phyloP scores from a whole-genome alignment of 495 filamentous ascomycete species.

The Cercophora scortea region DNA sequence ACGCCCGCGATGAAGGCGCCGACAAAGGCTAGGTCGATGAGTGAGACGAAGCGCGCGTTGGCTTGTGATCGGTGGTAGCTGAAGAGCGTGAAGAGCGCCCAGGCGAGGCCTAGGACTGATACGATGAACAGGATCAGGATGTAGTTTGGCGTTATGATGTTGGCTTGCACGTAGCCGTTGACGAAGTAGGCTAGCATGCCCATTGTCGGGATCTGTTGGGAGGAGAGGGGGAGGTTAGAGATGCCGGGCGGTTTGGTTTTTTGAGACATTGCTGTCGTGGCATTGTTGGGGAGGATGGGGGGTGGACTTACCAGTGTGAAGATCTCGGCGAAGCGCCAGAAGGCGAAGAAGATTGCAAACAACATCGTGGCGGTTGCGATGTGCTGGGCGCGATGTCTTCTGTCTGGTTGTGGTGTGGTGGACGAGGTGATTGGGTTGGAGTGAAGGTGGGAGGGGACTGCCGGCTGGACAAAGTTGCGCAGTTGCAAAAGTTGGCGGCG shows the following conservation, averaged over 20 bases:
- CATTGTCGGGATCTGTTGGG: slow-evolving; percentile 62
- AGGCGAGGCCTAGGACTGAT: slow-evolving; percentile 68
- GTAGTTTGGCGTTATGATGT: slow-evolving; percentile 67
- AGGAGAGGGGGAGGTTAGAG: slow-evolving; percentile 9
- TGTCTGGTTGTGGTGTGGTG: too few relatives aligned
- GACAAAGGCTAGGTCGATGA: slow-evolving; percentile 74
- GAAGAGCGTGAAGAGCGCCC: slow-evolving; percentile 76
- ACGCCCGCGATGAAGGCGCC: slow-evolving; percentile 77
- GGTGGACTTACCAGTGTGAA: slow-evolving; percentile 63
- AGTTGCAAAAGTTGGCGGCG: too few relatives aligned
- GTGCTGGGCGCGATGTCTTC: too few relatives aligned
- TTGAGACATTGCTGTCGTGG: neutral
- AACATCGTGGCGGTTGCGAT: slow-evolving; percentile 47
- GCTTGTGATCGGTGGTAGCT: slow-evolving; percentile 62
- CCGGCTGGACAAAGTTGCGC: too few relatives aligned
- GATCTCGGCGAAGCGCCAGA: slow-evolving; percentile 76
- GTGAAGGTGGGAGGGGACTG: too few relatives aligned
- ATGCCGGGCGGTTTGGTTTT: neutral
- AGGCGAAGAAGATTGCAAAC: slow-evolving; percentile 73
- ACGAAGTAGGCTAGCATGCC: slow-evolving; percentile 89
- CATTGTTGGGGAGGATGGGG: neutral
- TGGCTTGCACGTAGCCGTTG: slow-evolving; percentile 58
- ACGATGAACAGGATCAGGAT: slow-evolving; percentile 90
- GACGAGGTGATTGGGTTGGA: too few relatives aligned
- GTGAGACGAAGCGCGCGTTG: slow-evolving; percentile 67